Conservation (phyloP, 495 filamentous ascomycete species). For the Xylaria venustula region DNA sequence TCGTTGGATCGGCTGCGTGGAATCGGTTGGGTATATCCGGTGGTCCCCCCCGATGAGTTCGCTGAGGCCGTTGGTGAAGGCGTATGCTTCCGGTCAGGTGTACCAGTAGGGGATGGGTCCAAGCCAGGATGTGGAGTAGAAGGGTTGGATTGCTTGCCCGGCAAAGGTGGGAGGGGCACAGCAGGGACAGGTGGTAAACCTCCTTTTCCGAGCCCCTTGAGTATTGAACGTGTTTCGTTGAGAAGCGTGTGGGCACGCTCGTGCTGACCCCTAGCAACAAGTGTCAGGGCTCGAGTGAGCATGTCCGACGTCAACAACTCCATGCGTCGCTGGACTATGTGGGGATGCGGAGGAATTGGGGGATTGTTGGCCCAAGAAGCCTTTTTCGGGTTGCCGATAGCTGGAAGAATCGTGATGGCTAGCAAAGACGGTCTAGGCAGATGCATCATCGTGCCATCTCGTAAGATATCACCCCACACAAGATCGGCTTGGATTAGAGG, state of each 20-base stretch:
- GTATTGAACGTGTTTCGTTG: conserved; percentile 88
- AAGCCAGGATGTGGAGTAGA: conserved; percentile 46
- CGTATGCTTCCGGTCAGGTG: conserved; percentile 48
- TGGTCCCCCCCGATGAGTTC: conserved; percentile 33
- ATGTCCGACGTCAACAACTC: conserved; percentile 98
- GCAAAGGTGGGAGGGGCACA: conserved; percentile 42
- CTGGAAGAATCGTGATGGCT: conserved; percentile 98
- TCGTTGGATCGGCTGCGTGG: conserved; percentile 43
- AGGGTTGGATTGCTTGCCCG: conserved; percentile 42
- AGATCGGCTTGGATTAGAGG: conserved; percentile 95
- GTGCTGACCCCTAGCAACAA: conserved; percentile 88
- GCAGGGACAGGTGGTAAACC: conserved; percentile 86
- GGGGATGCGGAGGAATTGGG: conserved; percentile 92
- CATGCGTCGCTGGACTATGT: conserved; percentile 96
- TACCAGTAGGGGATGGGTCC: conserved; percentile 46
- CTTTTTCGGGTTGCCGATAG: conserved; percentile 61
- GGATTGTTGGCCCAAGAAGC: conserved; percentile 64
- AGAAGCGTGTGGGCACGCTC: conserved; percentile 90
- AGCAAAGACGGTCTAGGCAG: conserved; percentile 85
- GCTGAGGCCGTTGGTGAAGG: conserved; percentile 51
- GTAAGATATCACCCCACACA: conserved; percentile 88
- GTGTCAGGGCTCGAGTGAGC: conserved; percentile 86
- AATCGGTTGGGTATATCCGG: conserved; percentile 25
- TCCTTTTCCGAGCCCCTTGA: conserved; percentile 94
- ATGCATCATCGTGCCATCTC: conserved; percentile 86